A percentile compares a stretch with the other conserved stretches of the same genome.
Evolutionary conservation across 352 stramenopile species (phyloP).

Genomic region (Peronospora destructor): DNA sequence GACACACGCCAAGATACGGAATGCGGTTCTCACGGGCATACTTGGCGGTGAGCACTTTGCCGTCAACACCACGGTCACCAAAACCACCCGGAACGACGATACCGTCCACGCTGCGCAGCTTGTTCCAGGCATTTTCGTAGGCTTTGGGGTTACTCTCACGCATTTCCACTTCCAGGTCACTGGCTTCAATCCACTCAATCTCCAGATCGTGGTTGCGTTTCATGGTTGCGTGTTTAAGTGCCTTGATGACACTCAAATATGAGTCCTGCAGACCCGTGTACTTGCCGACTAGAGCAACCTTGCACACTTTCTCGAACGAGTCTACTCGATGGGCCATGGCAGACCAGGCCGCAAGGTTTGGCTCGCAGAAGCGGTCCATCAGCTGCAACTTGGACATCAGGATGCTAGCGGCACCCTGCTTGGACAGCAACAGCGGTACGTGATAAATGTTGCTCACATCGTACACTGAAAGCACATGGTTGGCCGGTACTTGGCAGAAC

Average conservation of each 20-base stretch:
- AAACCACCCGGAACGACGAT: slow-evolving; percentile 98
- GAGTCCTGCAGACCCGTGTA: slow-evolving; percentile 98
- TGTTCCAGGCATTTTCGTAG: slow-evolving; percentile 88
- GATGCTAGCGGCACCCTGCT: slow-evolving; percentile 92
- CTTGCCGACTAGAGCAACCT: slow-evolving; percentile 98
- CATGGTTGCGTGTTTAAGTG: slow-evolving; percentile 92
- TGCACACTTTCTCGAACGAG: slow-evolving; percentile 85
- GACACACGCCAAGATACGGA: slow-evolving; percentile 97
- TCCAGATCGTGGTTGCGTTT: slow-evolving; percentile 90
- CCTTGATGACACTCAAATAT: slow-evolving; percentile 98
- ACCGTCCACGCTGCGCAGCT: slow-evolving; percentile 88
- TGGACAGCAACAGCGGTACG: slow-evolving; percentile 94
- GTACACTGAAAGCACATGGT: slow-evolving; percentile 96
- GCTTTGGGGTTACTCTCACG: slow-evolving; percentile 62
- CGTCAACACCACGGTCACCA: slow-evolving; percentile 95
- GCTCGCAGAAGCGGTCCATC: slow-evolving; percentile 81
- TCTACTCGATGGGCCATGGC: slow-evolving; percentile 93
- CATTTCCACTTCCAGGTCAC: slow-evolving; percentile 86
- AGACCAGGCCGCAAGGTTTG: slow-evolving; percentile 72
- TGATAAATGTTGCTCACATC: slow-evolving; percentile 99
- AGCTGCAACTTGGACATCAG: slow-evolving; percentile 91
- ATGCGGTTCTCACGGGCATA: slow-evolving; percentile 94
- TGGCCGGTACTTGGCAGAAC: slow-evolving; percentile 96
- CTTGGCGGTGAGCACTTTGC: slow-evolving; percentile 94
- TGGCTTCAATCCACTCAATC: slow-evolving; percentile 98